phyloP scores from a whole-genome alignment of 345 rosid species.

The Litchi chinensis region DNA sequence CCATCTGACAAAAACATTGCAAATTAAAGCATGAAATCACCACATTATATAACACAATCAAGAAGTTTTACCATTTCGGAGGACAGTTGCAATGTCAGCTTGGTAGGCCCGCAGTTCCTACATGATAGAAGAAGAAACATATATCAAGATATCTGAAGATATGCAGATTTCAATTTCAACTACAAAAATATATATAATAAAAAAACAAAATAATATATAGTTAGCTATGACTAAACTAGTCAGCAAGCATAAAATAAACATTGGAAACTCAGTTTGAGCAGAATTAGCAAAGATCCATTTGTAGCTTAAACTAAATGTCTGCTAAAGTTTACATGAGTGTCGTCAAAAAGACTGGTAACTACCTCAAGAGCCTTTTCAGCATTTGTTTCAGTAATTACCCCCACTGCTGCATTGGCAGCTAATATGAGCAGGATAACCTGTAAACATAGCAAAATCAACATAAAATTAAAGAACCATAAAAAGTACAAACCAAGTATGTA shows the following conservation, averaged over 20 bases:
- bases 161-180: neutral
- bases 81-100: slow-evolving; percentile 94
- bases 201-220: neutral
- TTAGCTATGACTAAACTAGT: neutral
- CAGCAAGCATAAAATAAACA: slow-evolving; percentile 3
- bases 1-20: neutral
- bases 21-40: neutral
- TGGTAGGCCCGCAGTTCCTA: slow-evolving; percentile 99
- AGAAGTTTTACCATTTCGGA: slow-evolving; percentile 75
- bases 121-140: slow-evolving; percentile 20
- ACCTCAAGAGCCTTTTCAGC: slow-evolving; percentile 99
- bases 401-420: slow-evolving; percentile 99
- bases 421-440: slow-evolving; percentile 94
- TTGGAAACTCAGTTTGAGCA: slow-evolving; percentile 3
- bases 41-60: slow-evolving; percentile 1
- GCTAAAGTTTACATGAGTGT: neutral
- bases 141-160: neutral
- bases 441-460: slow-evolving; percentile 20
- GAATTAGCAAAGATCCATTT: slow-evolving; percentile 1
- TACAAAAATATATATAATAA: no score
- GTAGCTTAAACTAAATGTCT: neutral
- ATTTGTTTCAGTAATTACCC: slow-evolving; percentile 98
- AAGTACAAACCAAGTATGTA: slow-evolving; percentile 17
- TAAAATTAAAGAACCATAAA: slow-evolving; percentile 3
- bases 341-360: slow-evolving; percentile 22